Conservation (phyloP, 139 green algal genomes). For the Picochlorum costavermella region DNA sequence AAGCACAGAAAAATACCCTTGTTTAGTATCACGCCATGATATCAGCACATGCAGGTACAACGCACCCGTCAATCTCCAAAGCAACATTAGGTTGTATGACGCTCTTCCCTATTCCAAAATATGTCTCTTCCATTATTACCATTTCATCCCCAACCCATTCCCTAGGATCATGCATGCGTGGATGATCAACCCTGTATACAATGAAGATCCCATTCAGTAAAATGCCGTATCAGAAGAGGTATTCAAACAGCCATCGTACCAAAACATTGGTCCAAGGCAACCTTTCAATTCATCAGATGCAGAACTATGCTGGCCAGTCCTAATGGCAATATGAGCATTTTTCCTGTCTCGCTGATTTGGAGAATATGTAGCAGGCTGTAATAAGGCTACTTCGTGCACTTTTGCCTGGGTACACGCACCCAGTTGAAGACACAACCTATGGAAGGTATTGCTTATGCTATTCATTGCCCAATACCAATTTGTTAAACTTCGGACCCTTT, state of each 20-base stretch:
- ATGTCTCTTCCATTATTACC: constrained; percentile 1
- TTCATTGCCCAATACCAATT: constrained; percentile 15
- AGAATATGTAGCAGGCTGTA: constrained; percentile 9
- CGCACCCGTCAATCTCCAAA: neutral
- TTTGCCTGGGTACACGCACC: constrained; percentile 2
- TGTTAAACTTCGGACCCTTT: constrained; percentile 5
- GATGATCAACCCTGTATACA: constrained; percentile 11
- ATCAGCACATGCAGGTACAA: neutral
- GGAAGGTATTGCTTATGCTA: constrained; percentile 3
- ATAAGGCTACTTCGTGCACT: neutral
- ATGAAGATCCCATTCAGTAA: neutral
- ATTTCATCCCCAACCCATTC: constrained; percentile 5
- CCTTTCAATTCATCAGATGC: neutral
- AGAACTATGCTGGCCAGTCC: constrained; percentile 2
- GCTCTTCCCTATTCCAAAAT: constrained; percentile 3
- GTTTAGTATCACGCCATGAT: neutral
- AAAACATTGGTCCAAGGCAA: constrained; percentile 12
- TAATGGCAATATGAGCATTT: neutral
- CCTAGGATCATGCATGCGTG: neutral
- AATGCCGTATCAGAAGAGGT: neutral
- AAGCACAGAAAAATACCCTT: neutral
- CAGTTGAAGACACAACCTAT: constrained; percentile 5
- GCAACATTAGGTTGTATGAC: constrained; percentile 11
- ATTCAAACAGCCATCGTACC: neutral
- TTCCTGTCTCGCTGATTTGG: neutral